Evolutionary conservation across 2,329 filamentous ascomycete species (phyloP).

Genomic region (Aspergillus viridinutans): DNA sequence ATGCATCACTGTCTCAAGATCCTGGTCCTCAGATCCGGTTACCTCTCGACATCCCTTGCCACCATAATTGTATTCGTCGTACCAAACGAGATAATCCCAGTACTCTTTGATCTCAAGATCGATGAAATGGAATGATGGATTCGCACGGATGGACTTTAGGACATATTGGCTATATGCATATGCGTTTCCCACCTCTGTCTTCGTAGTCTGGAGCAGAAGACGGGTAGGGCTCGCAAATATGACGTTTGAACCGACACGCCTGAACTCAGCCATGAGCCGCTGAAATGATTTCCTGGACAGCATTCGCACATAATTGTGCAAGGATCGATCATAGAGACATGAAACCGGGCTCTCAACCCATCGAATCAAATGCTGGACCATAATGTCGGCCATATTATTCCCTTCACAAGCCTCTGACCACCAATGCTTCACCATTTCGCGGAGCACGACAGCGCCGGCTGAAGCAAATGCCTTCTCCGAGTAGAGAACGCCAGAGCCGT

Average conservation of each 20-base stretch:
- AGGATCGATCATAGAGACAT: conserved; percentile 87
- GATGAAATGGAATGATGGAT: conserved; percentile 94
- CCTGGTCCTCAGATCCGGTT: conserved; percentile 69
- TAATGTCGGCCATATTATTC: conserved; percentile 91
- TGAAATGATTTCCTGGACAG: conserved; percentile 97
- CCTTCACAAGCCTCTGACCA: conserved; percentile 91
- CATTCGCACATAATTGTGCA: conserved; percentile 98
- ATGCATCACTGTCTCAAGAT: conserved; percentile 89
- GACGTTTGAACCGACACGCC: conserved; percentile 88
- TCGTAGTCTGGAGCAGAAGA: conserved; percentile 89
- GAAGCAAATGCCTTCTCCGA: conserved; percentile 91
- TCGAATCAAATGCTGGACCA: conserved; percentile 93
- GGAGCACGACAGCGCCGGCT: conserved; percentile 80
- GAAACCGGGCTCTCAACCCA: conserved; percentile 95
- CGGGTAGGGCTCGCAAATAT: conserved; percentile 91
- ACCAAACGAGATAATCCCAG: conserved; percentile 99
- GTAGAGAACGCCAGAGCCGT: conserved; percentile 65
- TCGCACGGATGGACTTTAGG: conserved; percentile 91
- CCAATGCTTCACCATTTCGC: conserved; percentile 98
- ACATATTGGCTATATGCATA: conserved; percentile 98
- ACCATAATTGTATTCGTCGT: conserved; percentile 98
- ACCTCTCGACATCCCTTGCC: conserved; percentile 87
- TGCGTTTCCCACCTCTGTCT: conserved; percentile 92
- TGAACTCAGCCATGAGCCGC: conserved; percentile 94
- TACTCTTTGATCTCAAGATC: conserved; percentile 98